phyloP scores from a whole-genome alignment of 176 grass and related monocot genomes.

The Rhynchospora tenuis region DNA sequence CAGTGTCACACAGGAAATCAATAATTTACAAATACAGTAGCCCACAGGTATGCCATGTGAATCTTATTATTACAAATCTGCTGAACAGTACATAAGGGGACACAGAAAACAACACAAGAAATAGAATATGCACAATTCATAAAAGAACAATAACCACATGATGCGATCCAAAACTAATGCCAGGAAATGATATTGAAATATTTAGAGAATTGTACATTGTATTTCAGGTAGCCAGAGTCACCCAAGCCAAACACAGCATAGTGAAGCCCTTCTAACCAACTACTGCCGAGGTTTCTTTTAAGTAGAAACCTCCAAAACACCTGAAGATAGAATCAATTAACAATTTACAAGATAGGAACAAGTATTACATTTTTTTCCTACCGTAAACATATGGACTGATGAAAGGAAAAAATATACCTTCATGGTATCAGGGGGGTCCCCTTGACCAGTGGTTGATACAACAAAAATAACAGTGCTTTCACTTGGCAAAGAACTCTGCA shows the following conservation, averaged over 20 bases:
- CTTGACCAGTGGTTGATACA: constrained; percentile 88
- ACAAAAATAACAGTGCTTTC: constrained; percentile 67
- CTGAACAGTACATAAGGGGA: background rate
- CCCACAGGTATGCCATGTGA: background rate
- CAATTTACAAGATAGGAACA: background rate
- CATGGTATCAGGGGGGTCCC: constrained; percentile 83
- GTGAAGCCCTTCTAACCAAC: constrained; percentile 54
- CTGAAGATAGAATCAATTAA: constrained; percentile 28
- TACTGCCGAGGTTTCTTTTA: constrained; percentile 39
- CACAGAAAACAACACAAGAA: background rate
- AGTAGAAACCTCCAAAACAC: constrained; percentile 73
- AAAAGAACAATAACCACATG: background rate
- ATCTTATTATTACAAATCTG: background rate
- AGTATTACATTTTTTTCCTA: background rate
- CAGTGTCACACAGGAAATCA: background rate
- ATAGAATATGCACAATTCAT: background rate
- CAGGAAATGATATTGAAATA: background rate
- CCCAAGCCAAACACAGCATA: constrained; percentile 85
- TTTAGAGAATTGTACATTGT: constrained; percentile 45
- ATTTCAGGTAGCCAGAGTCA: constrained; percentile 98
- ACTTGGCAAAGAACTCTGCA: constrained; percentile 45
- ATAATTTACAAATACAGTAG: background rate
- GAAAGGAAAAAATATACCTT: constrained; percentile 36
- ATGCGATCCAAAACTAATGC: background rate
- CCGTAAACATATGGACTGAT: background rate